phyloP scores from a whole-genome alignment of 805 yeast species.

The Sungouiella thailandica region DNA sequence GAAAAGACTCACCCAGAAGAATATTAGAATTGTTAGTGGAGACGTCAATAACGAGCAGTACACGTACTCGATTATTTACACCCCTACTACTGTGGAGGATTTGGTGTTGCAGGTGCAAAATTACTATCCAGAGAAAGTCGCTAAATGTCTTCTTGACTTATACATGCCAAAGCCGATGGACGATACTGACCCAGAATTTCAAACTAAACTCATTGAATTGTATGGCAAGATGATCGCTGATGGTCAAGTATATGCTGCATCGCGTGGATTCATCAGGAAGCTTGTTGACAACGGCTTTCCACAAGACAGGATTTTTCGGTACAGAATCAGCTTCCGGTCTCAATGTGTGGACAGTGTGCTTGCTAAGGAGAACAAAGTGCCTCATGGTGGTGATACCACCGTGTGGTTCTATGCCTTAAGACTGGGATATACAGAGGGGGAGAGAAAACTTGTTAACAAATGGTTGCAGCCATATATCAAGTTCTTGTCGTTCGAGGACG shows the following conservation, averaged over 20 bases:
- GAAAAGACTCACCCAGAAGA: constrained; percentile 14
- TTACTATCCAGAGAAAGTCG: constrained; percentile 28
- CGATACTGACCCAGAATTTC: constrained; percentile 12
- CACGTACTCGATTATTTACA: constrained; percentile 24
- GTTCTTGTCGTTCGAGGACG: constrained; percentile 21
- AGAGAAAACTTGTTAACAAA: constrained; percentile 13
- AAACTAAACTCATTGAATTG: constrained; percentile 14
- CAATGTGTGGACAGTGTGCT: constrained; percentile 17
- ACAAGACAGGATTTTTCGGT: constrained; percentile 21
- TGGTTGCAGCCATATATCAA: constrained; percentile 27
- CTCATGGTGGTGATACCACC: constrained; percentile 31
- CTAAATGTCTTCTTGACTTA: constrained; percentile 19
- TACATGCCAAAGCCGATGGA: constrained; percentile 12
- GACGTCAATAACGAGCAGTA: constrained; percentile 30
- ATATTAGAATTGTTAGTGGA: constrained; percentile 23
- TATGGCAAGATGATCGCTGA: constrained; percentile 34
- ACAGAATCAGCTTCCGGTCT: constrained; percentile 25
- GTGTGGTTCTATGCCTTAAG: constrained; percentile 27
- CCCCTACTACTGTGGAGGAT: constrained; percentile 23
- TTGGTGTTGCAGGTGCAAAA: constrained; percentile 27
- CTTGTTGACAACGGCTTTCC: constrained; percentile 23
- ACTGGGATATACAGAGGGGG: constrained; percentile 22
- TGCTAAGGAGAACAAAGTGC: constrained; percentile 21
- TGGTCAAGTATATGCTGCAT: constrained; percentile 35
- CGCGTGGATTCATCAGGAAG: constrained; percentile 31